These are phyloP conservation scores for Cercospora berteroae DNA, from an alignment of 2,329 filamentous ascomycete species.

Conservation along the genomic window DNA sequence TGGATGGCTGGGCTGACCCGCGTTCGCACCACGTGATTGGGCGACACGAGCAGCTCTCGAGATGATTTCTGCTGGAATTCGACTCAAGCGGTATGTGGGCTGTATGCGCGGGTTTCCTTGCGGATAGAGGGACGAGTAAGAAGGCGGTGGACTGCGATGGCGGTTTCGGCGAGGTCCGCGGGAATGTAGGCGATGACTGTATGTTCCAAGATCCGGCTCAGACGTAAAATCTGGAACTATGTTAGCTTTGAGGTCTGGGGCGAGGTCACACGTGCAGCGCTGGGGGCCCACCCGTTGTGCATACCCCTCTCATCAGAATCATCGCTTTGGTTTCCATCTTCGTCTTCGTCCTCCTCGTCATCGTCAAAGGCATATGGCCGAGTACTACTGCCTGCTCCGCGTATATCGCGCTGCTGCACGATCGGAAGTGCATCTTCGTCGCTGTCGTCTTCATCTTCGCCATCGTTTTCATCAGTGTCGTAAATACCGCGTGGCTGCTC, in stretches of 20 bases:
- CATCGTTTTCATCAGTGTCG: slow-evolving; percentile 7
- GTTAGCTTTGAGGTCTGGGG: slow-evolving; percentile 14
- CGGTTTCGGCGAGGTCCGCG: slow-evolving; percentile 18
- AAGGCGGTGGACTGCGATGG: slow-evolving; percentile 12
- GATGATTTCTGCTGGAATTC: slow-evolving; percentile 5
- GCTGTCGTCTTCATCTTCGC: slow-evolving; percentile 1
- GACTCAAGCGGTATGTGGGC: not conserved
- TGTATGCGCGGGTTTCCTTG: not conserved
- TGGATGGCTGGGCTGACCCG: slow-evolving; percentile 19
- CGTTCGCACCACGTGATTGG: slow-evolving; percentile 1
- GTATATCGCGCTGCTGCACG: not conserved
- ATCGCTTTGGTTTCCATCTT: slow-evolving; percentile 15
- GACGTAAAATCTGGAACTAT: slow-evolving; percentile 17
- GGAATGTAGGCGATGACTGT: slow-evolving; percentile 19
- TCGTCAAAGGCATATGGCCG: not conserved
- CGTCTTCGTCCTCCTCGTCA: slow-evolving; percentile 15
- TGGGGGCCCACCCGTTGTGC: slow-evolving; percentile 28
- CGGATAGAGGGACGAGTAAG: not conserved
- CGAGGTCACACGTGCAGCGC: slow-evolving; percentile 9
- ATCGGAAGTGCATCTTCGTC: not conserved
- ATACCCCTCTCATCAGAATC: slow-evolving; percentile 24
- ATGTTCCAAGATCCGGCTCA: slow-evolving; percentile 11
- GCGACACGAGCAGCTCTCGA: slow-evolving; percentile 7
- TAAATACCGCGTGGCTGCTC: not conserved
- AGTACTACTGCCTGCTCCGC: not conserved